These are phyloP conservation scores for Phytopythium oedochilum DNA, from an alignment of 352 stramenopile species.

Conservation along the genomic window DNA sequence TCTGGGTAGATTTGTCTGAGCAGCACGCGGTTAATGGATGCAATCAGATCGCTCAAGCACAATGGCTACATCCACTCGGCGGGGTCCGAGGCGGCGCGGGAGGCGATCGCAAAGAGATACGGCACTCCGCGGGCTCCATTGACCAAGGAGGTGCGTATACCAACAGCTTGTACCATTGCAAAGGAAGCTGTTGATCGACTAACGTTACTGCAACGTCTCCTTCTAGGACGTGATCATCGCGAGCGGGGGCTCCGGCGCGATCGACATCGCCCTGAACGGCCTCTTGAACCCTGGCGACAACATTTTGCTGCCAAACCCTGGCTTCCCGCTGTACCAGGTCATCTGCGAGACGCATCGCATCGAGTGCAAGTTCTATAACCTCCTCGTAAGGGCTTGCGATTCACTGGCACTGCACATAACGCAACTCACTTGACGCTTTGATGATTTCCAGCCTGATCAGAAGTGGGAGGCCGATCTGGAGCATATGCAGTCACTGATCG, in stretches of 20 bases:
- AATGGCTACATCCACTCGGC: conserved; percentile 93
- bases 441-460: conserved; percentile 44
- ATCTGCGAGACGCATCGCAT: conserved; percentile 92
- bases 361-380: conserved; percentile 89
- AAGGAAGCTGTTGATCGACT: neutral
- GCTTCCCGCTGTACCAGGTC: conserved; percentile 95
- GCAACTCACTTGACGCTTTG: neutral
- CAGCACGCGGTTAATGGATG: neutral
- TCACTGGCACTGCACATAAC: neutral
- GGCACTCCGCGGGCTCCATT: conserved; percentile 45
- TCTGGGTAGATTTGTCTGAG: neutral
- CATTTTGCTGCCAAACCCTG: conserved; percentile 91
- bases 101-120: conserved; percentile 87
- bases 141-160: conserved; percentile 59
- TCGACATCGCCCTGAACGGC: conserved; percentile 91
- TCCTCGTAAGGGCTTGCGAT: conserved; percentile 27
- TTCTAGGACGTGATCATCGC: conserved; percentile 91
- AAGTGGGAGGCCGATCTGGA: conserved; percentile 93
- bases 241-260: conserved; percentile 90
- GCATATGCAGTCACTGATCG: conserved; percentile 86
- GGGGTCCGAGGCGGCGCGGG: conserved; percentile 77
- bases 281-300: conserved; percentile 90
- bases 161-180: neutral
- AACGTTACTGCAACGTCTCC: neutral
- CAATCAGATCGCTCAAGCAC: conserved; percentile 68